These are phyloP conservation scores for Tuctoria greenei DNA, from an alignment of 176 grass and related monocot genomes.

Conservation along the genomic window DNA sequence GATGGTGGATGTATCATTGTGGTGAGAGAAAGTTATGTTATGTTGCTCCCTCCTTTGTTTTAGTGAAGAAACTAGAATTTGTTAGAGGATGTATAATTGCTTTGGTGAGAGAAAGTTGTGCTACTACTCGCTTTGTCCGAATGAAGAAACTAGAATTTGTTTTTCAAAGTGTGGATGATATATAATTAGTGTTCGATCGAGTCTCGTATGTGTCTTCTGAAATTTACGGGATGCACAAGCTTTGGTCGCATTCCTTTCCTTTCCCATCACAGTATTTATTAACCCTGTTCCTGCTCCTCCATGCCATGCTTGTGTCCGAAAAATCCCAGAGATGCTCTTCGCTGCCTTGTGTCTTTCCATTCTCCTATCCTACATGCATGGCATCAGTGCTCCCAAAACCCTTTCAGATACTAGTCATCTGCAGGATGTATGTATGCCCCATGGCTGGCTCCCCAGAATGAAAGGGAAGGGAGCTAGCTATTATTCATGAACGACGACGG, in stretches of 20 bases:
- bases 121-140: too few species aligned
- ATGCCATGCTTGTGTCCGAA: not conserved
- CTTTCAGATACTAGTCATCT: conserved; percentile 41
- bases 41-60: too few species aligned
- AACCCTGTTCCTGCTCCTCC: conserved; percentile 2
- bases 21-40: too few species aligned
- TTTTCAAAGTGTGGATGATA: too few species aligned
- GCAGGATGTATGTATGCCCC: conserved; percentile 58
- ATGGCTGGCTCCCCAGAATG: conserved; percentile 43
- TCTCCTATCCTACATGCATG: conserved; percentile 33
- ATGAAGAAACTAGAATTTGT: too few species aligned
- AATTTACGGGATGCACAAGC: not conserved
- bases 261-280: conserved; percentile 40
- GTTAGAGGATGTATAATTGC: too few species aligned
- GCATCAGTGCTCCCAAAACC: not conserved
- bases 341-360: not conserved
- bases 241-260: conserved; percentile 29
- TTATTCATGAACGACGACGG: conserved; percentile 59
- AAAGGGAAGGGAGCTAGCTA: conserved; percentile 36
- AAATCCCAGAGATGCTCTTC: conserved; percentile 31
- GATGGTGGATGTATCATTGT: too few species aligned
- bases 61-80: too few species aligned
- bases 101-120: too few species aligned
- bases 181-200: too few species aligned
- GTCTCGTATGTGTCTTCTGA: too few species aligned